These are phyloP conservation scores for Sporisorium iseilematis-ciliati DNA, from an alignment of 1,284 basidiomycete species.

Conservation along the genomic window DNA sequence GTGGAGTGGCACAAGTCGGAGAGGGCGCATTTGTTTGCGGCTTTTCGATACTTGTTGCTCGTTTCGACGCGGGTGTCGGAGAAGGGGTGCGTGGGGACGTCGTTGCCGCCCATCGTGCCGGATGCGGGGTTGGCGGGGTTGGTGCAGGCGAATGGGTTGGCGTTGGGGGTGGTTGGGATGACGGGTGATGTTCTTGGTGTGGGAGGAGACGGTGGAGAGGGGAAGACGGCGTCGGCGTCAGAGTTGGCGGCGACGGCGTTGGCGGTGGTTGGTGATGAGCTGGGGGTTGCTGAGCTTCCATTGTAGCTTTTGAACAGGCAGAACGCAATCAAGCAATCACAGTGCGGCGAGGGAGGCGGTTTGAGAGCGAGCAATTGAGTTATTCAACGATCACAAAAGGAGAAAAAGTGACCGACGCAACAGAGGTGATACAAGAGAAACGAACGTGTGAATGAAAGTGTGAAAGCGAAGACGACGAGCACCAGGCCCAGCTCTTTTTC, in stretches of 20 bases:
- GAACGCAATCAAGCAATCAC: background rate
- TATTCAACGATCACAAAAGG: background rate
- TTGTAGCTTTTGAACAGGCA: background rate
- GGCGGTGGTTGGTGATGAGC: conserved; percentile 22
- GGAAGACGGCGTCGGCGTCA: conserved; percentile 13
- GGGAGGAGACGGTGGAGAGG: background rate
- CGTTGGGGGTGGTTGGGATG: conserved; percentile 27
- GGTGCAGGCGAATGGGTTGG: conserved; percentile 12
- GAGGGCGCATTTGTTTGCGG: conserved; percentile 36
- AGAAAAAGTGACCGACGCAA: background rate
- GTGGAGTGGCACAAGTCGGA: conserved; percentile 21
- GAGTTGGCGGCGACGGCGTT: conserved; percentile 31
- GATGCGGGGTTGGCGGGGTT: conserved; percentile 9
- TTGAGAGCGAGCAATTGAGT: background rate
- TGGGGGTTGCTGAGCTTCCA: conserved; percentile 14
- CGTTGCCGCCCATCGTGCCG: conserved; percentile 24
- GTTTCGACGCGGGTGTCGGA: conserved; percentile 14
- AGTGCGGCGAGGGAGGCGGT: no score
- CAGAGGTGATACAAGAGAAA: background rate
- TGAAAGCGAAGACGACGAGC: background rate
- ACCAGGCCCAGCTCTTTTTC: background rate
- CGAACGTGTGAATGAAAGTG: background rate
- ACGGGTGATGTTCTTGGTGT: conserved; percentile 14
- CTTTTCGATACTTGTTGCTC: conserved; percentile 28
- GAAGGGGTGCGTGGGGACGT: conserved; percentile 23